Evolutionary conservation across 352 stramenopile species (phyloP).

Genomic region (Phytopythium kandeliae): DNA sequence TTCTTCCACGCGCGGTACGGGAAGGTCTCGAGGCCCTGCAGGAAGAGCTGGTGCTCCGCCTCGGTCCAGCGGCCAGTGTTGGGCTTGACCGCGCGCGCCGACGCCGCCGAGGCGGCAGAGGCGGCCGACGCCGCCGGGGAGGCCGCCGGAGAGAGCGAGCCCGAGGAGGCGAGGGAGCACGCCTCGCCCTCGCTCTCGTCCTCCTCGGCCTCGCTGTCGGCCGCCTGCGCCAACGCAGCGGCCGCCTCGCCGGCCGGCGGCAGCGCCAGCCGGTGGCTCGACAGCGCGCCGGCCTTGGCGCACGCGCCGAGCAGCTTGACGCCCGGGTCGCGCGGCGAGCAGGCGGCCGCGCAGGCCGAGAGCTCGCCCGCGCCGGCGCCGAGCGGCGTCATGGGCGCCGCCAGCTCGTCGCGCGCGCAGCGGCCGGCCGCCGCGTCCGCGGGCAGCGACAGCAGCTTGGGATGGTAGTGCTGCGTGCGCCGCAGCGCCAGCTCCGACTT

Average conservation of each 20-base stretch:
- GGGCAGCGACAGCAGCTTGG: constrained; percentile 47
- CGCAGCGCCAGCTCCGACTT: constrained; percentile 2
- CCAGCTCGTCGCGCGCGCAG: constrained; percentile 10
- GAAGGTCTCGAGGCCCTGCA: constrained; percentile 82
- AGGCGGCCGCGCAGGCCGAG: constrained; percentile 22
- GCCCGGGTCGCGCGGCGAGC: constrained; percentile 48
- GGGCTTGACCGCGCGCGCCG: constrained; percentile 37
- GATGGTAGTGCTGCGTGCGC: constrained; percentile 12
- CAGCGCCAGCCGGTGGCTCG: constrained; percentile 21
- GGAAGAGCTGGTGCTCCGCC: constrained; percentile 85
- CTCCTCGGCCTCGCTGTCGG: constrained; percentile 5
- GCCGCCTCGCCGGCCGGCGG: constrained; percentile 8
- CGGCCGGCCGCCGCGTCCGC: constrained; percentile 24
- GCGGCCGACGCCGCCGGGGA: no score
- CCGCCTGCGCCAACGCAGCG: constrained; percentile 10
- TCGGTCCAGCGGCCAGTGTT: constrained; percentile 86
- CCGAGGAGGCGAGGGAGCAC: constrained; percentile 1
- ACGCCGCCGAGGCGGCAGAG: constrained; percentile 7
- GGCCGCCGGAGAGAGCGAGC: no score
- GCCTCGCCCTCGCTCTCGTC: constrained; percentile 27
- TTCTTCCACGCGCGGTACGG: constrained; percentile 88
- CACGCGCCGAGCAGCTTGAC: constrained; percentile 44
- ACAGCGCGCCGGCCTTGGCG: constrained; percentile 14
- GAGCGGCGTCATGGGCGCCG: constrained; percentile 41
- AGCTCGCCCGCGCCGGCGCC: constrained; percentile 11